phyloP scores from a whole-genome alignment of 805 yeast species.

The Saturnispora sekii region DNA sequence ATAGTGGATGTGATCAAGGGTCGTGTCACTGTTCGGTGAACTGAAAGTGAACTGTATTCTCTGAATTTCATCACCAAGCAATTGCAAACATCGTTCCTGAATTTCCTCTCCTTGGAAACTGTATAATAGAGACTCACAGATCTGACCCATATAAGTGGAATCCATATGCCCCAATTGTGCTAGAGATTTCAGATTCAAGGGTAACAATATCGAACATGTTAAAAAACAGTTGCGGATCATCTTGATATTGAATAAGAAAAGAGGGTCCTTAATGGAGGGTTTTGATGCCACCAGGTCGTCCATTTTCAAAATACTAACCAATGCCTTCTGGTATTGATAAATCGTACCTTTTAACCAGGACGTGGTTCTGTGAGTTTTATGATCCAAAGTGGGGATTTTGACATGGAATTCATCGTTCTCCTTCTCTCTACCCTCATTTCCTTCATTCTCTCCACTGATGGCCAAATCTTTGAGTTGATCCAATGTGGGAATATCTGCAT shows the following conservation, averaged over 20 bases:
- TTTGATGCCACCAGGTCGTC: slow-evolving; percentile 16
- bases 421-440: slow-evolving; percentile 7
- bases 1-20: slow-evolving; percentile 7
- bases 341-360: slow-evolving; percentile 49
- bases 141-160: slow-evolving; percentile 3
- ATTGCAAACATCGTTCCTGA: neutral
- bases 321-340: slow-evolving; percentile 38
- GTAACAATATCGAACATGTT: slow-evolving; percentile 29
- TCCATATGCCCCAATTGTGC: slow-evolving; percentile 17
- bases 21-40: slow-evolving; percentile 23
- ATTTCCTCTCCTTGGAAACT: slow-evolving; percentile 12
- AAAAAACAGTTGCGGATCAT: slow-evolving; percentile 27
- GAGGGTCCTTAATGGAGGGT: slow-evolving; percentile 25
- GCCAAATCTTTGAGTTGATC: slow-evolving; percentile 12
- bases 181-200: slow-evolving; percentile 27
- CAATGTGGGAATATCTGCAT: slow-evolving; percentile 6
- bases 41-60: slow-evolving; percentile 14
- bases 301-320: slow-evolving; percentile 27
- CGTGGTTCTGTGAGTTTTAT: slow-evolving; percentile 30
- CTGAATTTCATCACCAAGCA: slow-evolving; percentile 13
- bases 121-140: slow-evolving; percentile 13
- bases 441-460: neutral
- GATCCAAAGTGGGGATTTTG: neutral
- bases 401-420: slow-evolving; percentile 12
- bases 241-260: slow-evolving; percentile 24